Evolutionary conservation across 257 asterid species (phyloP).

Genomic region (Solanum rostratum): DNA sequence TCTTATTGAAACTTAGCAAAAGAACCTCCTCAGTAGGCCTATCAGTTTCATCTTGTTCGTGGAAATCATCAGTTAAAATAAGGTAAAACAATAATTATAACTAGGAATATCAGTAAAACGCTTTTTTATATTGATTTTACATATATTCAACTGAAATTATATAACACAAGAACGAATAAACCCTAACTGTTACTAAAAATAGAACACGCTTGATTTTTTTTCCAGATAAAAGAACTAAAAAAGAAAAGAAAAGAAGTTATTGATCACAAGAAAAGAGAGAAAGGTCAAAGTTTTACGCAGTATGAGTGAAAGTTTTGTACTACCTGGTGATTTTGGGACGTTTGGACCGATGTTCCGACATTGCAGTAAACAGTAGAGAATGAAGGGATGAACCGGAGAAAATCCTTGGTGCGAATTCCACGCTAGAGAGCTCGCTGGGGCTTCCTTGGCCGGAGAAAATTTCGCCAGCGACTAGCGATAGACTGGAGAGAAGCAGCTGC

Average conservation of each 20-base stretch:
- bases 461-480: background rate
- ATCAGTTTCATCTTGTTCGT: background rate
- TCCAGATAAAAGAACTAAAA: background rate
- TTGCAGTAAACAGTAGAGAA: background rate
- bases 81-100: background rate
- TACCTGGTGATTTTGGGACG: constrained; percentile 53
- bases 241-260: background rate
- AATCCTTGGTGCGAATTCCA: background rate
- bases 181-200: background rate
- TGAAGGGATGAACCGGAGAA: background rate
- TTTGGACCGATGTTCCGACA: constrained; percentile 41
- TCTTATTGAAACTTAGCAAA: background rate
- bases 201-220: background rate
- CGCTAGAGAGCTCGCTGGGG: background rate
- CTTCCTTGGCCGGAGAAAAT: background rate
- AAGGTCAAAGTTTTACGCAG: background rate
- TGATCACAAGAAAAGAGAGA: background rate
- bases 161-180: background rate
- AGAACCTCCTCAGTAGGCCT: background rate
- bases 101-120: background rate
- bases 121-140: background rate
- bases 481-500: too few relatives aligned
- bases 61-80: background rate
- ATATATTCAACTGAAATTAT: background rate
- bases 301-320: background rate